Percentiles rank a stretch among this genome's conserved stretches.
Conservation (phyloP, 352 stramenopile genomes). For the Phytophthora foliorum region DNA sequence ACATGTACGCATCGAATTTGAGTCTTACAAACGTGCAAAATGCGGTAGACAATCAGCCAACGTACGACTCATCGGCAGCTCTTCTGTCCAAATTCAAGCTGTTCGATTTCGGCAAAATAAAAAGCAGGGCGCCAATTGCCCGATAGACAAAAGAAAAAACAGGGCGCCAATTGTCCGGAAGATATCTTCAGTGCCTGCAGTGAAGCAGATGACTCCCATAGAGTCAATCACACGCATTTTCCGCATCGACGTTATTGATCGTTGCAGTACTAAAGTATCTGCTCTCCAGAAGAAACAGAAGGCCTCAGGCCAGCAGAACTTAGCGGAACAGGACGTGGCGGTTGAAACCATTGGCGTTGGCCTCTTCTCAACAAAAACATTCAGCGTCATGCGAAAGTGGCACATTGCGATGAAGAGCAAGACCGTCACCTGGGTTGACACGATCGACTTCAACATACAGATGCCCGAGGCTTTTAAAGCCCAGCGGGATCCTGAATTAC, state of each 20-base stretch:
- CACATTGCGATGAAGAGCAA: constrained; percentile 2
- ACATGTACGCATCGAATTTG: neutral
- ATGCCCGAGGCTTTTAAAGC: too few species aligned
- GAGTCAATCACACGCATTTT: neutral
- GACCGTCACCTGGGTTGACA: neutral
- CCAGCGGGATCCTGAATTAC: too few species aligned
- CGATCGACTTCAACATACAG: neutral
- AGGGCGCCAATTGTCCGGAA: too few species aligned
- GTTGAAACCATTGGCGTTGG: constrained; percentile 10
- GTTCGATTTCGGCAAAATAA: neutral
- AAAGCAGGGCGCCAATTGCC: too few species aligned
- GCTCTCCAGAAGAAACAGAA: neutral
- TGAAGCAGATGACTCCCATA: neutral
- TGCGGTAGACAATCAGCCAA: neutral
- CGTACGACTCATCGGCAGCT: neutral
- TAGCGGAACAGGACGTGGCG: constrained; percentile 1
- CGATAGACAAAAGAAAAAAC: too few species aligned
- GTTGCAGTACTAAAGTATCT: neutral
- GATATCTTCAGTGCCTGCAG: neutral
- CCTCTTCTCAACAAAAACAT: constrained; percentile 1
- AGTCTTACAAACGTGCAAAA: neutral
- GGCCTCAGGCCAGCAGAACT: neutral
- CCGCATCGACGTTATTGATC: neutral
- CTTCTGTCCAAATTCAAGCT: neutral
- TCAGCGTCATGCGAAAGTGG: constrained; percentile 4